Percentiles rank a stretch among this genome's conserved stretches.
Conservation (phyloP, 148 eudicot genomes). For the Nyssa sinensis region DNA sequence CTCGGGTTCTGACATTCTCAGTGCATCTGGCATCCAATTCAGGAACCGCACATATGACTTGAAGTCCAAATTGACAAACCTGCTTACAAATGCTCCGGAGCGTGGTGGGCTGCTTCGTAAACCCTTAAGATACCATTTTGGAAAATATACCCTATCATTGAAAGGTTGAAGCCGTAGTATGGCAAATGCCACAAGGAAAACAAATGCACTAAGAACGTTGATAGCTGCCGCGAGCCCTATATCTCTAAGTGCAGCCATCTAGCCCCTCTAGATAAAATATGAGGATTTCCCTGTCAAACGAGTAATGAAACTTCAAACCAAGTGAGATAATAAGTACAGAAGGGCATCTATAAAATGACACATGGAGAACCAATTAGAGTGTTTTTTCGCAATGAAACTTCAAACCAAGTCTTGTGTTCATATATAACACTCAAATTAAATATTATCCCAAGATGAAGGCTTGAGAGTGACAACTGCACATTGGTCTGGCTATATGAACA, state of each 20-base stretch:
- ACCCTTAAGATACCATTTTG: slow-evolving; percentile 97
- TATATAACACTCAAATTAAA: neutral
- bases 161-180: slow-evolving; percentile 87
- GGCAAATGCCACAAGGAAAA: slow-evolving; percentile 88
- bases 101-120: slow-evolving; percentile 71
- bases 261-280: neutral
- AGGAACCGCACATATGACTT: slow-evolving; percentile 72
- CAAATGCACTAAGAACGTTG: slow-evolving; percentile 64
- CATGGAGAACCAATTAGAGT: neutral
- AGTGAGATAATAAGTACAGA: neutral
- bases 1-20: slow-evolving; percentile 91
- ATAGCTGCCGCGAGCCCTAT: slow-evolving; percentile 78
- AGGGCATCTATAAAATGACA: neutral
- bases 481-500: too few species aligned
- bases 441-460: neutral
- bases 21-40: slow-evolving; percentile 96
- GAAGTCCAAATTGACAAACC: slow-evolving; percentile 84
- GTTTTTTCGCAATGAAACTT: neutral
- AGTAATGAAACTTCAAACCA: slow-evolving; percentile 10
- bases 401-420: too few species aligned
- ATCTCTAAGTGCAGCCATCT: slow-evolving; percentile 78
- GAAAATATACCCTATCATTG: slow-evolving; percentile 96
- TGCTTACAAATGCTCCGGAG: slow-evolving; percentile 59
- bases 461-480: neutral
- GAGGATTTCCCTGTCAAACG: slow-evolving; percentile 14